A percentile compares a stretch with the other conserved stretches of the same genome.
phyloP scores from a whole-genome alignment of 2,329 filamentous ascomycete species.

The Rhexocercosporidium sp. region DNA sequence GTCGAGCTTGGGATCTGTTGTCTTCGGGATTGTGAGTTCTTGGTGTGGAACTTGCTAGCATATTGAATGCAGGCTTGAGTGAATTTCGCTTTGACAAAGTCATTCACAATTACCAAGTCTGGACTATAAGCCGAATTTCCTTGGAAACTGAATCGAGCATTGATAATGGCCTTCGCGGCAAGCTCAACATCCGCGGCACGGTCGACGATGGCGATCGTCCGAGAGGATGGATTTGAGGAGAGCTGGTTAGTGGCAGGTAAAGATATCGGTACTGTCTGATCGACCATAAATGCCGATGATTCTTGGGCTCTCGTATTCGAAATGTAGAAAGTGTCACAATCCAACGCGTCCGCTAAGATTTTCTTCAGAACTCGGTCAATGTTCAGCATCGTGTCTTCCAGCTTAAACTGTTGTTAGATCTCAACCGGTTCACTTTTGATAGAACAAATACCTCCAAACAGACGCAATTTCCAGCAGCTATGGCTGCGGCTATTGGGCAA shows the following conservation, averaged over 20 bases:
- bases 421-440: neutral
- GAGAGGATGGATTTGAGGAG: constrained; percentile 45
- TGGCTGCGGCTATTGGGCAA: constrained; percentile 50
- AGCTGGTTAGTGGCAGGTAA: constrained; percentile 26
- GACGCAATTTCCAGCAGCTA: constrained; percentile 57
- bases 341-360: constrained; percentile 48
- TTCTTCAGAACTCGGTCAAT: constrained; percentile 48
- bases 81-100: constrained; percentile 62
- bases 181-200: constrained; percentile 58
- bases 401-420: constrained; percentile 6
- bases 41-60: constrained; percentile 18
- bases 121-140: constrained; percentile 65
- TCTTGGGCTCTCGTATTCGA: constrained; percentile 28
- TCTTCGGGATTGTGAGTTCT: neutral
- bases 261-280: constrained; percentile 17
- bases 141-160: constrained; percentile 58
- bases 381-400: constrained; percentile 38
- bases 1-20: neutral
- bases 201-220: constrained; percentile 63
- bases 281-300: constrained; percentile 26
- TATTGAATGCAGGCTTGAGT: constrained; percentile 20
- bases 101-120: constrained; percentile 68
- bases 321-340: constrained; percentile 54
- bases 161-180: constrained; percentile 58
- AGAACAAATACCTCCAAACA: constrained; percentile 50